Percentiles rank a stretch among this genome's conserved stretches.
phyloP scores from a whole-genome alignment of 192 early-diverging fungal species.

The Entomortierella chlamydospora region DNA sequence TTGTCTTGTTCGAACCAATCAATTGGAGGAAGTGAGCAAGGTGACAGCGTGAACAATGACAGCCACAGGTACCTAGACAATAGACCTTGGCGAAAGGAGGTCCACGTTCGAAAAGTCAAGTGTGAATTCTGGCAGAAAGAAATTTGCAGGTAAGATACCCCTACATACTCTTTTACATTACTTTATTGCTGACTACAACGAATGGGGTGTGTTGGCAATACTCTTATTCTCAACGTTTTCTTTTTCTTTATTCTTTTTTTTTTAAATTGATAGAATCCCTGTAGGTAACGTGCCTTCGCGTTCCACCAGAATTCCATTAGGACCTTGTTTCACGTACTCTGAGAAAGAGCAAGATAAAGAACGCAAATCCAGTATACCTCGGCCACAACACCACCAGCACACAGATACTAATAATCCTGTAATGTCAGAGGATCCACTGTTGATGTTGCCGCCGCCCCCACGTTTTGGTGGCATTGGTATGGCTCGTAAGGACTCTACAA shows the following conservation, averaged over 20 bases:
- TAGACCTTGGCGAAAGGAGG: slow-evolving; percentile 28
- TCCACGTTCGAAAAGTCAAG: slow-evolving; percentile 45
- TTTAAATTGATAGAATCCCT: slow-evolving; percentile 4
- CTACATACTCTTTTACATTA: no score
- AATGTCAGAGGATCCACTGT: not conserved
- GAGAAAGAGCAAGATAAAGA: slow-evolving; percentile 38
- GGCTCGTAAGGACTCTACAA: not conserved
- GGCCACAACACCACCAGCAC: not conserved
- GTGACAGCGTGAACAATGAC: no score
- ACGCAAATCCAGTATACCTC: not conserved
- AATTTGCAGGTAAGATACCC: slow-evolving; percentile 44
- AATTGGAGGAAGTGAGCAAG: not conserved
- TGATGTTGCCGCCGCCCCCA: no score
- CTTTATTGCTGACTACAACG: no score
- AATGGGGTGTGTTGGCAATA: no score
- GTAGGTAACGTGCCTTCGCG: slow-evolving; percentile 4
- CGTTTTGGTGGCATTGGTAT: not conserved
- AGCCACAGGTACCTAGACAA: no score
- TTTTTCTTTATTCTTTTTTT: not conserved
- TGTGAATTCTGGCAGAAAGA: slow-evolving; percentile 56
- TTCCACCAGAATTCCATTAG: slow-evolving; percentile 15
- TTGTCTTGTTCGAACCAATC: not conserved
- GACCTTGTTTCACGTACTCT: slow-evolving; percentile 20
- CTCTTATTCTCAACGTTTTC: not conserved
- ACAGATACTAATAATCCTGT: not conserved